Conservation (phyloP, 805 yeast genomes). For the Ogataea paradorogensis region DNA sequence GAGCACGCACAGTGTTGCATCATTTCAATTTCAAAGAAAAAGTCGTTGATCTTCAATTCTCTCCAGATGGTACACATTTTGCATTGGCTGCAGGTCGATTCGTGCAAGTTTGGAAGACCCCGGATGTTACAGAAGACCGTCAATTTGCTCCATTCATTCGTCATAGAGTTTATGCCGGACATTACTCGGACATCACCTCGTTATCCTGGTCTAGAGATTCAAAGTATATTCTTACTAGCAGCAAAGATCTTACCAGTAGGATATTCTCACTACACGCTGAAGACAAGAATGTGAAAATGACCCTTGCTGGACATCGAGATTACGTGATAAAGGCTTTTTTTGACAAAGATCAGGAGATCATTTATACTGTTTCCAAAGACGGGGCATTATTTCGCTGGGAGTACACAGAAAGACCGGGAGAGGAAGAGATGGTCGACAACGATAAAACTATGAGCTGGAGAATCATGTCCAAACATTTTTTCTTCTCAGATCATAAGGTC, state of each 20-base stretch:
- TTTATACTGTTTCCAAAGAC: conserved; percentile 89
- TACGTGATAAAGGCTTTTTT: conserved; percentile 85
- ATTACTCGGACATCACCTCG: conserved; percentile 74
- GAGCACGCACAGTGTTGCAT: conserved; percentile 79
- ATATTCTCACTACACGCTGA: conserved; percentile 72
- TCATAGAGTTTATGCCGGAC: conserved; percentile 89
- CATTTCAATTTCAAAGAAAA: conserved; percentile 88
- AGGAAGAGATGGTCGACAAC: conserved; percentile 43
- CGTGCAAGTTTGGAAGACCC: conserved; percentile 92
- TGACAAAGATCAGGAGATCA: conserved; percentile 80
- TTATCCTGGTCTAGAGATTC: conserved; percentile 90
- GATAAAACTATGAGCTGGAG: conserved; percentile 68
- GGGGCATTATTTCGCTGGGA: conserved; percentile 95
- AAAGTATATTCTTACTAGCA: conserved; percentile 78
- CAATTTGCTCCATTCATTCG: conserved; percentile 96
- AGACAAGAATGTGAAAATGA: conserved; percentile 75
- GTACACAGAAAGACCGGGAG: conserved; percentile 58
- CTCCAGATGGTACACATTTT: conserved; percentile 84
- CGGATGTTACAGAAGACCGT: conserved; percentile 72
- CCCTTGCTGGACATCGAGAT: conserved; percentile 91
- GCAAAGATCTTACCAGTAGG: conserved; percentile 87
- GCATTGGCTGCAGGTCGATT: conserved; percentile 83
- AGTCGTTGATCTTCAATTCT: conserved; percentile 72
- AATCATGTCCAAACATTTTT: conserved; percentile 73
- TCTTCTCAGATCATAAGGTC: conserved; percentile 67